A percentile compares a stretch with the other conserved stretches of the same genome.
phyloP scores from a whole-genome alignment of 2,329 filamentous ascomycete species.

The Gaeumannomyces sp. region DNA sequence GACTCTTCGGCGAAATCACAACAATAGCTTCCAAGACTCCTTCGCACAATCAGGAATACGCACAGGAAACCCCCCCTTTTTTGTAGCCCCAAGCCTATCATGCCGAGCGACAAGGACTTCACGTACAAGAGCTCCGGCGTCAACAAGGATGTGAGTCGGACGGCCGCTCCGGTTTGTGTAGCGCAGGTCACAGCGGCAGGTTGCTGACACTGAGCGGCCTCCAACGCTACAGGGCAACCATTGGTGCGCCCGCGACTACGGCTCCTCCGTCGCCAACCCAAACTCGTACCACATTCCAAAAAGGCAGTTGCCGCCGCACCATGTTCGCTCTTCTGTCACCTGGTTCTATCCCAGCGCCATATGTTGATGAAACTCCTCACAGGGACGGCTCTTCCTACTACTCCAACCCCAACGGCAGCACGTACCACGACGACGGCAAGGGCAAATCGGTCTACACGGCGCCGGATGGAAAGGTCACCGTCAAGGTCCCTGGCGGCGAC shows the following conservation, averaged over 20 bases:
- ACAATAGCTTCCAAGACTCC: too few relatives aligned
- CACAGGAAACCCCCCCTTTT: too few relatives aligned
- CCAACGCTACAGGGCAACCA: conserved; percentile 51
- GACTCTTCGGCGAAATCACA: too few relatives aligned
- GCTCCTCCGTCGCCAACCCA: conserved; percentile 24
- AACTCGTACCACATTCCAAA: conserved; percentile 66
- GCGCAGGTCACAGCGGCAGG: not conserved
- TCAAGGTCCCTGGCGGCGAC: too few relatives aligned
- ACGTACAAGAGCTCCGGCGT: conserved; percentile 47
- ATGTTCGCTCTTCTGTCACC: not conserved
- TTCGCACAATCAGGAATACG: too few relatives aligned
- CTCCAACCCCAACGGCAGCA: conserved; percentile 61
- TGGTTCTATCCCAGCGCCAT: too few relatives aligned
- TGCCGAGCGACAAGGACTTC: conserved; percentile 24
- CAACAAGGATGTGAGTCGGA: conserved; percentile 50
- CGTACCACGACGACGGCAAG: conserved; percentile 58
- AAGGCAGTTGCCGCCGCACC: conserved; percentile 30
- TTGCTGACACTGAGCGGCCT: not conserved
- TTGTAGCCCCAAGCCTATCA: not conserved
- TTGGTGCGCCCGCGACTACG: conserved; percentile 61
- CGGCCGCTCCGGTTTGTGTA: not conserved
- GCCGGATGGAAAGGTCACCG: conserved; percentile 33
- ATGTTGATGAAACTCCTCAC: not conserved
- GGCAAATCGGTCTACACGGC: conserved; percentile 57
- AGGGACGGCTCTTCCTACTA: conserved; percentile 68